Evolutionary conservation across 768 basidiomycete genomes (phyloP), one percentile per base, ranked within the genome.

Genomic region (Phanerochaete sordida): DNA sequence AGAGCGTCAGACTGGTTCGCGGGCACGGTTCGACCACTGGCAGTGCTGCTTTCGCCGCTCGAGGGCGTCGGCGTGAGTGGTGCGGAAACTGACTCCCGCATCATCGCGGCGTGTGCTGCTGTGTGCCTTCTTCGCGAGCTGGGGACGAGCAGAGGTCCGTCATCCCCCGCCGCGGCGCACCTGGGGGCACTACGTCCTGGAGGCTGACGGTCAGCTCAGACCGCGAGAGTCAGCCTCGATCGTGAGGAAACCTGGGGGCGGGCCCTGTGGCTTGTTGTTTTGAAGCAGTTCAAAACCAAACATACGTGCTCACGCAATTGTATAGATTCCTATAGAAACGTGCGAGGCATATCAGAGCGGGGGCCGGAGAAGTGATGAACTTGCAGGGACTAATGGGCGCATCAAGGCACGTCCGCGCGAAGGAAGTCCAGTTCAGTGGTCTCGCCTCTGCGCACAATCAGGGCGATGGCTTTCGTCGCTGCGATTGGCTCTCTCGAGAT

Each of bases 401-500:
- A 54, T 54, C 53, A 54, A 35, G 35, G 21, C 12, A 37, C 33
- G 33, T 35, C 33, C 33, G 33, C 13, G 11, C n/a, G 39, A 54
- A 39, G 7, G 31, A 30, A 31, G 50, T 31, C 35, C n/a, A 19
- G 21, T 54, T 2, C 28, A 21, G 21, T 37, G 23, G 23, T 46
- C 23, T 46, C 44, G 44, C 44, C 23, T 46, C 44, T 24, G 23
- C 19, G 23, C 33, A 35, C 33, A 35, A 31, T 31, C 50, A 33
- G 8, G 23, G 35, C 24, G 53, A 54, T 24, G 19, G 37, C 27
- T 12, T n/a, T 23, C 37, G 35, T 54, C 37, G 8, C 35, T 43
- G 24, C 53, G 53, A 54, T 54, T 54, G 53, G 37, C 53, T 54
- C 35, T 31, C 8, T 33, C 51, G 51, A 30, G 16, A 54, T 54